Percentiles rank a stretch among this genome's conserved stretches.
These are phyloP conservation scores for Eruca vesicaria DNA, from an alignment of 441 rosid species.

Conservation along the genomic window DNA sequence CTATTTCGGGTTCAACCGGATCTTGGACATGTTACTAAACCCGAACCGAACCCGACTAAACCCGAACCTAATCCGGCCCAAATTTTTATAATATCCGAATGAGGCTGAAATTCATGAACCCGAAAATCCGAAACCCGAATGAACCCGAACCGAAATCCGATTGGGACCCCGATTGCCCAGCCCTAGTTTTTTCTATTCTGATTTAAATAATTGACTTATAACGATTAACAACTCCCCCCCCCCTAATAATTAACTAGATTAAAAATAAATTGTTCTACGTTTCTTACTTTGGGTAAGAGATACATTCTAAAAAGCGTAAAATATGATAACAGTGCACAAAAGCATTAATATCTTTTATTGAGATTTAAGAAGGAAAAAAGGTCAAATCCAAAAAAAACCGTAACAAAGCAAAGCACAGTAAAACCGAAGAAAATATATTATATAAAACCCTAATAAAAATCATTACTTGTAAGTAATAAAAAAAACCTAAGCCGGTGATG, in stretches of 20 bases:
- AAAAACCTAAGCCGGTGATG: constrained; percentile 24
- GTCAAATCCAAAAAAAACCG: background rate
- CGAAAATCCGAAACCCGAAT: no score
- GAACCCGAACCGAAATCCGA: no score
- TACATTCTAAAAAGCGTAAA: background rate
- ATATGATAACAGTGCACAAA: background rate
- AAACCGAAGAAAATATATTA: background rate
- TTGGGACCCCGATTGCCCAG: no score
- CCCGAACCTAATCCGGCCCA: no score
- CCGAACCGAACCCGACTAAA: no score
- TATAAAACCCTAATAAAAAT: background rate
- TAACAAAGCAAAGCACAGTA: background rate
- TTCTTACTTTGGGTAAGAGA: background rate
- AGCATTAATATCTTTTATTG: no score
- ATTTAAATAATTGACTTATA: background rate
- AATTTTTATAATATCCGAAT: no score
- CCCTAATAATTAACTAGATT: no score
- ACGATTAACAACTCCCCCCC: no score
- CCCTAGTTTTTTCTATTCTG: background rate
- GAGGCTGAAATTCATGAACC: no score
- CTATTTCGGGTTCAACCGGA: no score
- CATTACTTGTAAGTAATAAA: background rate
- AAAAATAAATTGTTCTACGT: background rate
- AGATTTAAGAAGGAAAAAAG: background rate
- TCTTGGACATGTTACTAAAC: no score